These are phyloP conservation scores for Ophiostoma tasmaniense DNA, from an alignment of 2,329 filamentous ascomycete species.

Conservation along the genomic window DNA sequence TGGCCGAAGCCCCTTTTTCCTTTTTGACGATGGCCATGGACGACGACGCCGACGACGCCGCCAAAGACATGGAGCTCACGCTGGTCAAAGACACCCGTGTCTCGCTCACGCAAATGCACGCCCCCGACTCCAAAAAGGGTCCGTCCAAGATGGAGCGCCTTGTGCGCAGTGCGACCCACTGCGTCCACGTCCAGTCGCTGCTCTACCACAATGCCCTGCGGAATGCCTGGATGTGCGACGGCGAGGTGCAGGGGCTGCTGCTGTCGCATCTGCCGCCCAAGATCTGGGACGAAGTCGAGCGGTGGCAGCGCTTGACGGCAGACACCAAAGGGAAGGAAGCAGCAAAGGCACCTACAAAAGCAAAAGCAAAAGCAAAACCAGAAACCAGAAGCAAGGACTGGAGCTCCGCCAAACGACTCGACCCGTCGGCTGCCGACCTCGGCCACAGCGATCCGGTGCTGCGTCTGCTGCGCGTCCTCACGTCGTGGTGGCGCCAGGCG, in stretches of 20 bases:
- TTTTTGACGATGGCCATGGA: constrained; percentile 24
- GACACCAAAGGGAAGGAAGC: not conserved
- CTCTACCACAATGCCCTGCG: constrained; percentile 83
- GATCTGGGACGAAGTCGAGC: constrained; percentile 63
- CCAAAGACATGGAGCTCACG: constrained; percentile 56
- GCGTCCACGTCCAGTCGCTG: constrained; percentile 77
- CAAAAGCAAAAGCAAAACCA: not conserved
- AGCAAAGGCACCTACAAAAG: not conserved
- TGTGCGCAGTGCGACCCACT: constrained; percentile 71
- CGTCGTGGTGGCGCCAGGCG: constrained; percentile 78
- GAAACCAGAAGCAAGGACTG: constrained; percentile 17
- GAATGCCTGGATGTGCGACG: constrained; percentile 76
- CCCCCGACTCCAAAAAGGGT: constrained; percentile 65
- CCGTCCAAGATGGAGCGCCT: constrained; percentile 76
- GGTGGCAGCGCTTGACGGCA: constrained; percentile 51
- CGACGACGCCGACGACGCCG: constrained; percentile 21
- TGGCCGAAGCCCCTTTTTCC: constrained; percentile 20
- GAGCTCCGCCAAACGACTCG: constrained; percentile 45
- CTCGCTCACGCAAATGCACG: constrained; percentile 44
- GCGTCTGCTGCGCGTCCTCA: constrained; percentile 64
- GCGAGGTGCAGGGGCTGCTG: constrained; percentile 64
- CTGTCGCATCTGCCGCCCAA: constrained; percentile 62
- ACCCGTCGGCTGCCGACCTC: constrained; percentile 64
- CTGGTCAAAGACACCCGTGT: constrained; percentile 51
- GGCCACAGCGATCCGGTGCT: constrained; percentile 77